Evolutionary conservation across 2,329 filamentous ascomycete genomes (phyloP), one percentile per base, ranked within the genome.

Genomic region (Chaetomium strumarium): DNA sequence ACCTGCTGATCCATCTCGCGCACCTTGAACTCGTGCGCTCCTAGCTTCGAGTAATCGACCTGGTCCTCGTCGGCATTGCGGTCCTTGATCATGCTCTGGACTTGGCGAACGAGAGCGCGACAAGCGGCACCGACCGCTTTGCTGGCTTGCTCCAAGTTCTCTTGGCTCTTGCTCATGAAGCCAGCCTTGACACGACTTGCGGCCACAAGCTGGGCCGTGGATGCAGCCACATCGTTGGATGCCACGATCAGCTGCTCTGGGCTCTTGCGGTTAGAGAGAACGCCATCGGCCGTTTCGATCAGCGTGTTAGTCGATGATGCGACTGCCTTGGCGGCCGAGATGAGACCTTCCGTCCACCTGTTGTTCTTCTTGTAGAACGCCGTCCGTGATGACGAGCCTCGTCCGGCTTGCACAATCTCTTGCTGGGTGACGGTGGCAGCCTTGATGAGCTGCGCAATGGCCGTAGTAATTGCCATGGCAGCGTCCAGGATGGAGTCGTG

Each of bases 281-380:
- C 93, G 17, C 92, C 93, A 66, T 99, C 93, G 0, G 93, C 93
- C 7, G 93, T 99, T 77, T 99, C 93, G 65, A 99, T 99, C 61
- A 99, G 81, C 39, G 86, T 93, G 73, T 96, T 97, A 11, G 93
- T 99, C 14, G 90, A 95, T 1, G 81, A 80, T 3, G 93, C 93
- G 16, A 99, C 93, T 1, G 93, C 93, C 74, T 99, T 99, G 59
- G 93, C 92, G 0, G 93, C 93, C 36, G 90, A 96, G 67, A 99
- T 96, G 55, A 99, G 83, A 44, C 93, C 93, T 67, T 99, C 93
- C 0, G 93, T 99, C 93, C 93, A 99, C 48, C 93, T 83, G 73
- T 97, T 99, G 80, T 99, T 96, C 77, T 97, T 97, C 80, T 97
- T 97, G 84, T 99, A 99, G 71, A 99, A 99, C 20, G 91, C 90